phyloP scores from a whole-genome alignment of 352 stramenopile species.

The Pythium oligandrum region DNA sequence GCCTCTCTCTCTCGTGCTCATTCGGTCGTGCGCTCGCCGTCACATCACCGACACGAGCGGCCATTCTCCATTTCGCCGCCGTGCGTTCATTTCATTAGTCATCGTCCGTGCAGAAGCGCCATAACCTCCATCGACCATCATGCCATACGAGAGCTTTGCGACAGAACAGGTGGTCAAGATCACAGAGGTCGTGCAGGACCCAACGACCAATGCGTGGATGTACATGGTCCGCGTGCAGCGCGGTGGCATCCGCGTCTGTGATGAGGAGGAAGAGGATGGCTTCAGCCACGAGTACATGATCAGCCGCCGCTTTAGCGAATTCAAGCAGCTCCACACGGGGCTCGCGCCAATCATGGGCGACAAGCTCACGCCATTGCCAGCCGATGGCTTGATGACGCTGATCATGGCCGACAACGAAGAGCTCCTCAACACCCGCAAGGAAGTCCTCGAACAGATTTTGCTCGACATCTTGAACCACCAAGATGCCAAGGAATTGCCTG shows the following conservation, averaged over 20 bases:
- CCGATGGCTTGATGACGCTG: conserved; percentile 72
- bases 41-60: too few relatives aligned
- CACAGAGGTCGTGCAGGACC: conserved; percentile 65
- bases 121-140: conserved; percentile 6
- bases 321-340: conserved; percentile 64
- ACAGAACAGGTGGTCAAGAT: conserved; percentile 59
- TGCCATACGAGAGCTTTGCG: conserved; percentile 80
- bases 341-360: conserved; percentile 54
- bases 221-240: conserved; percentile 66
- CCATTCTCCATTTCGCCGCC: too few relatives aligned
- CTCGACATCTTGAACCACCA: conserved; percentile 52
- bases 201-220: conserved; percentile 58
- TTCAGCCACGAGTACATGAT: conserved; percentile 66
- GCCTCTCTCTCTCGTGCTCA: too few relatives aligned
- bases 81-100: conserved; percentile 3
- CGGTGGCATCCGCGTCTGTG: conserved; percentile 20
- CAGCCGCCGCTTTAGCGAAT: conserved; percentile 66
- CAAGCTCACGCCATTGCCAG: conserved; percentile 47
- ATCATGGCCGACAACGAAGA: conserved; percentile 67
- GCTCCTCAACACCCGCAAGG: conserved; percentile 54
- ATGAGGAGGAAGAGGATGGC: conserved; percentile 25
- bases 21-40: too few relatives aligned
- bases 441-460: conserved; percentile 50
- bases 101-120: too few relatives aligned
- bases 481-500: conserved; percentile 55